Evolutionary conservation across 1,284 basidiomycete species (phyloP).

Genomic region (Cryptococcus depauperatus): DNA sequence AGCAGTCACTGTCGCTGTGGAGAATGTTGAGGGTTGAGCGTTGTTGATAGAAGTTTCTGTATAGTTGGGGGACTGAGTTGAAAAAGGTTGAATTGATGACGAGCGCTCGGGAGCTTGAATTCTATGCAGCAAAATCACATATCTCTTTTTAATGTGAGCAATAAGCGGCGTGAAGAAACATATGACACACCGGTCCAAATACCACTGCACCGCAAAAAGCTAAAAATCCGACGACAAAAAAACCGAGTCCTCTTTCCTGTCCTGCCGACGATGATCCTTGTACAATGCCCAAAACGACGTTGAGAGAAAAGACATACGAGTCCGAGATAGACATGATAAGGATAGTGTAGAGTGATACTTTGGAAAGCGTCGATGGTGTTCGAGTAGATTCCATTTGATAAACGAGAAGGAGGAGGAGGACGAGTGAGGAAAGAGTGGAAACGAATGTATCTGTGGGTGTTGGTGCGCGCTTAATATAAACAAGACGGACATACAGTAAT

Average conservation of each 20-base stretch:
- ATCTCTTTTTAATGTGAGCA: slow-evolving; percentile 54
- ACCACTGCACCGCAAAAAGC: slow-evolving; percentile 45
- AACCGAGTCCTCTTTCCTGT: slow-evolving; percentile 57
- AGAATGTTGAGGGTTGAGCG: no score
- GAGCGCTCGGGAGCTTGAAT: slow-evolving; percentile 71
- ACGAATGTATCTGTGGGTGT: slow-evolving; percentile 59
- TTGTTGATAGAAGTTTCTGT: no score
- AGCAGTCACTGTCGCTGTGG: not conserved
- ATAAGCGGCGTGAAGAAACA: not conserved
- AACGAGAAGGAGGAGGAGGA: slow-evolving; percentile 58
- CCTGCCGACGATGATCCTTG: not conserved
- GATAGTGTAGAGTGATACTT: slow-evolving; percentile 73
- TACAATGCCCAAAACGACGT: slow-evolving; percentile 75
- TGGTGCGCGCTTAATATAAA: not conserved
- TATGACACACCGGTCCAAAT: slow-evolving; percentile 41
- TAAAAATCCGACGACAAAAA: slow-evolving; percentile 72
- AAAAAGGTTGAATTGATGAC: slow-evolving; percentile 6
- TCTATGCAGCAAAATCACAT: slow-evolving; percentile 65
- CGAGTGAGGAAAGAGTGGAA: slow-evolving; percentile 59
- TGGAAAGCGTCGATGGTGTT: slow-evolving; percentile 67
- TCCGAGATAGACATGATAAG: slow-evolving; percentile 67
- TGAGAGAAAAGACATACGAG: slow-evolving; percentile 70
- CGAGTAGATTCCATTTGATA: slow-evolving; percentile 65
- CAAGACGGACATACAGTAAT: slow-evolving; percentile 56
- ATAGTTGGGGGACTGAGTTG: not conserved